Evolutionary conservation across 352 stramenopile species (phyloP).

Genomic region (Globisporangium paroecandrum): DNA sequence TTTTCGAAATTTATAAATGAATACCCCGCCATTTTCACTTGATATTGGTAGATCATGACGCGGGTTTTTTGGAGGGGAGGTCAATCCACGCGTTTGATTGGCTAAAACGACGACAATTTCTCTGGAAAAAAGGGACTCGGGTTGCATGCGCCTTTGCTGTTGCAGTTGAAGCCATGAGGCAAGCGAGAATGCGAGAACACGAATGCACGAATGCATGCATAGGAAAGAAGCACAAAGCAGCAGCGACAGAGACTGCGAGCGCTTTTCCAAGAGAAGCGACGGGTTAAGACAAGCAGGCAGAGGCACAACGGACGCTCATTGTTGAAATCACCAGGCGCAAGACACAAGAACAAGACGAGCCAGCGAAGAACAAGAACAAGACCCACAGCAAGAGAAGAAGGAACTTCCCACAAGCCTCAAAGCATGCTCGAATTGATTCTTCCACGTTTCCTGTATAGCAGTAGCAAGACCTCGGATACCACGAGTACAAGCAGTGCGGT

Average conservation of each 20-base stretch:
- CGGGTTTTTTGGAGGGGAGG: neutral
- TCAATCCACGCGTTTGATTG: neutral
- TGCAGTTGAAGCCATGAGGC: neutral
- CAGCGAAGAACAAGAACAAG: neutral
- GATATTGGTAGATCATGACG: neutral
- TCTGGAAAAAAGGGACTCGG: neutral
- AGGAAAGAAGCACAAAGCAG: neutral
- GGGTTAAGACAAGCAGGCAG: neutral
- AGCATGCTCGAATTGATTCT: slow-evolving; percentile 15
- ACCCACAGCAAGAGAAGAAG: neutral
- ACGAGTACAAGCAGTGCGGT: neutral
- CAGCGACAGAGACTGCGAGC: neutral
- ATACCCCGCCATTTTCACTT: neutral
- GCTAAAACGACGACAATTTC: neutral
- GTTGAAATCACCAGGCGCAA: neutral
- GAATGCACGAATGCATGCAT: neutral
- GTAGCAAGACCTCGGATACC: neutral
- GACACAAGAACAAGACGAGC: neutral
- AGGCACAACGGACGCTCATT: neutral
- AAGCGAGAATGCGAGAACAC: neutral
- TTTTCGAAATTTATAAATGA: neutral
- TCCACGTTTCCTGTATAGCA: slow-evolving; percentile 8
- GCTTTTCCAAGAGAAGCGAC: neutral
- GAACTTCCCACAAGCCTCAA: neutral
- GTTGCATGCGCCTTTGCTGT: slow-evolving; percentile 1